Base-by-base conservation (phyloP, 768 basidiomycete genomes). In the Lactarius tabidus region DNA sequence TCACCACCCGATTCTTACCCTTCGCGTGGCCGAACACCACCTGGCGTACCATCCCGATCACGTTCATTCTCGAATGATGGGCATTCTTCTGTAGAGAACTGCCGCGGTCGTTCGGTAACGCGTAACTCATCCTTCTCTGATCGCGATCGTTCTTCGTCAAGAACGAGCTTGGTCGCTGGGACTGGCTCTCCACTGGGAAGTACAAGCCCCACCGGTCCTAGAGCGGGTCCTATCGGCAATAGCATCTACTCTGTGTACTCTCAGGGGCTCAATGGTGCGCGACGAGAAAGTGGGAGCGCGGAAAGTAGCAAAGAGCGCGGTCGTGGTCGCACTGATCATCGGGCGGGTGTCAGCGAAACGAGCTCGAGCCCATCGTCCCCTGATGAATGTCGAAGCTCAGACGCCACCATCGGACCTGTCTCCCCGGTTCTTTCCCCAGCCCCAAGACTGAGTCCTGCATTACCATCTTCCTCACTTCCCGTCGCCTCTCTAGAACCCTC, bases 61-160 rank as follows among this genome's bases (percentile, higher is more conserved):
- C 71, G 71, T 41, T 72, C 74, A 54, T 71, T 70, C 35, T 69
- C 70, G 28, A 71, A 56, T 39, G 69, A 67, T n/a, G 53, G 73
- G 0, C 70, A 72, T 60, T 72, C 73, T 36, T 29, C 60, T n/a
- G 31, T 20, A 31, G 65, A 66, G 33, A 9, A 18, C 31, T n/a
- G 56, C 29, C 81, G 87, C 17, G 86, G 87, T 3, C 78, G 86
- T 26, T 85, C 85, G 48, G 77, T 76, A 57, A 79, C 84, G 23
- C 81, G 85, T 43, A 81, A 81, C 7, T 78, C 84, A 18, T 83
- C 85, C 1, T 84, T 84, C 33, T 79, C 82, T 31, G 76, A 80
- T 52, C 83, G 82, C 58, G 85, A 85, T 41, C 73, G 73, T 31
- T 80, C 80, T 26, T 74, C 74, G 36, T 78, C 77, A 48, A 75